phyloP scores from a whole-genome alignment of 2,329 filamentous ascomycete genomes.

The Leptosphaerulina australis region DNA sequence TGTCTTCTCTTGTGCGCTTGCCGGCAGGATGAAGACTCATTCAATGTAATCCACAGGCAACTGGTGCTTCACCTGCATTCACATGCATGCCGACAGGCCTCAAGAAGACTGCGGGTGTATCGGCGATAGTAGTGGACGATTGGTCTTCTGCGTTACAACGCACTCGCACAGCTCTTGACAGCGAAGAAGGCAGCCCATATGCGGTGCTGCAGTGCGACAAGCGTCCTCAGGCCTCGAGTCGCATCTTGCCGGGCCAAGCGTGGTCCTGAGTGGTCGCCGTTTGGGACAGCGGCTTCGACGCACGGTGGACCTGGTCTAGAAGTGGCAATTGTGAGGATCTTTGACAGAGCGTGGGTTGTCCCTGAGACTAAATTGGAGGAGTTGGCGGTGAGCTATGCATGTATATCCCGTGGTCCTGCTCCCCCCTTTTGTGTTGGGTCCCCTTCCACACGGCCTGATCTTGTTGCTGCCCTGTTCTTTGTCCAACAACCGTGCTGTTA shows the following conservation, averaged over 20 bases:
- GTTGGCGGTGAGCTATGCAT: conserved; percentile 19
- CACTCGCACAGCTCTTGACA: conserved; percentile 21
- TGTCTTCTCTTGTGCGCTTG: conserved; percentile 7
- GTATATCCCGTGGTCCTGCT: conserved; percentile 9
- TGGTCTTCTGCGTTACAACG: conserved; percentile 19
- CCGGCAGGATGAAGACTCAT: conserved; percentile 9
- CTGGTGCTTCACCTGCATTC: conserved; percentile 3
- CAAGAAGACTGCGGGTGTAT: neutral
- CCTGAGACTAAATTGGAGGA: conserved; percentile 9
- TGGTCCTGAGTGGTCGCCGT: conserved; percentile 7
- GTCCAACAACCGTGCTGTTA: conserved; percentile 1
- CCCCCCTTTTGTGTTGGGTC: conserved; percentile 37
- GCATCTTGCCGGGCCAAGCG: conserved; percentile 1
- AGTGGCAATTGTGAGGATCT: conserved; percentile 9
- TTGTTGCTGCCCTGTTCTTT: conserved; percentile 4
- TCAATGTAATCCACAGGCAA: conserved; percentile 3
- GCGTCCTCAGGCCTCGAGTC: conserved; percentile 8
- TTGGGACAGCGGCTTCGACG: conserved; percentile 3
- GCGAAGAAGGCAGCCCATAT: conserved; percentile 17
- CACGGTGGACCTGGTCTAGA: conserved; percentile 19
- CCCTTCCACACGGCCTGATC: conserved; percentile 22
- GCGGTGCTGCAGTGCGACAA: conserved; percentile 11
- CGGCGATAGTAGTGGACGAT: conserved; percentile 11
- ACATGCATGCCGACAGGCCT: neutral
- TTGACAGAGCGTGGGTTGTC: conserved; percentile 11